These are phyloP conservation scores for Copromyces sp. DNA, from an alignment of 495 filamentous ascomycete species.

Conservation along the genomic window DNA sequence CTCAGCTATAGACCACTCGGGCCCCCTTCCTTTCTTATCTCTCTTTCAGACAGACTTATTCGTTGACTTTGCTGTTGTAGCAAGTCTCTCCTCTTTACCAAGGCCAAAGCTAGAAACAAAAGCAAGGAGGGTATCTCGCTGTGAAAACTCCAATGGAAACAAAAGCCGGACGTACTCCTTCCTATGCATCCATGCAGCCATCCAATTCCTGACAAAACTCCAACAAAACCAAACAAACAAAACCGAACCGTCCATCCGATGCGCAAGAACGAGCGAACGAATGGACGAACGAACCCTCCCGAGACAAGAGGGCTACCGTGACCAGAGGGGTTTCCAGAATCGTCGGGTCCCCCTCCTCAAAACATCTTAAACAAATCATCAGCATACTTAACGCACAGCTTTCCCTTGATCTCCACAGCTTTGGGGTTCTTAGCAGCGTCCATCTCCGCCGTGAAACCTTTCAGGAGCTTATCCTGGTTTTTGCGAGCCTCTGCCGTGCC, in stretches of 20 bases:
- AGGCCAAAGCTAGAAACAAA: neutral
- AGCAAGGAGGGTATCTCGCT: neutral
- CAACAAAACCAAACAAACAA: neutral
- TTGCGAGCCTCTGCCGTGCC: constrained; percentile 1
- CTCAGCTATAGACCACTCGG: neutral
- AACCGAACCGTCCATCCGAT: neutral
- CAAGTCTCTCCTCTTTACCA: neutral
- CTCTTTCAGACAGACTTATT: neutral
- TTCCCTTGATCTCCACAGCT: constrained; percentile 9
- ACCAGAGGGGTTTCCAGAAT: neutral
- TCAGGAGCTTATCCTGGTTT: constrained; percentile 13
- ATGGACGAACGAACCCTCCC: neutral
- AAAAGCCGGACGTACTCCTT: neutral
- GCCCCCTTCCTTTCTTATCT: neutral
- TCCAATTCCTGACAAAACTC: neutral
- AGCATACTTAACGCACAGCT: constrained; percentile 16
- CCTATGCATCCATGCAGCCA: neutral
- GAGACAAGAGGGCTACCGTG: neutral
- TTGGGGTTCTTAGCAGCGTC: constrained; percentile 5
- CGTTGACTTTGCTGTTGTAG: neutral
- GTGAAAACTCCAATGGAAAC: neutral
- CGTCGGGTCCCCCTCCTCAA: neutral
- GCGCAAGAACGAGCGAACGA: neutral
- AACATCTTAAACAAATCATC: constrained; percentile 14
- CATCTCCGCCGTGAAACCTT: constrained; percentile 8